phyloP scores from a whole-genome alignment of 768 basidiomycete species.

The Galerina marginata region DNA sequence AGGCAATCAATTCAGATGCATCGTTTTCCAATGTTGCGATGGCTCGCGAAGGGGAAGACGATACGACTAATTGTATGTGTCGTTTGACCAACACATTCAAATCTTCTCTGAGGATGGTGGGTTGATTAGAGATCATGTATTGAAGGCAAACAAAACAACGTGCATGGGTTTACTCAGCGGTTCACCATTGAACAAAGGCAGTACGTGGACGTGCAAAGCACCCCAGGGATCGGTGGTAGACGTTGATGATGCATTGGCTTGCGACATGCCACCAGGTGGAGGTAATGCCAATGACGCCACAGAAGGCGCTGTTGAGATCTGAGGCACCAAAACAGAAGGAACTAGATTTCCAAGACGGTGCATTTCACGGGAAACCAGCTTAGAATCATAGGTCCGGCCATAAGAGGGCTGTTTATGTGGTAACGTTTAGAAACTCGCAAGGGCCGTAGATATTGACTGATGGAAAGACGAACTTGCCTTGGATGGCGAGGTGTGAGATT shows the following conservation, averaged over 20 bases:
- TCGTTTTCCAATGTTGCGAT: slow-evolving; percentile 77
- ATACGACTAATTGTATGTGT: slow-evolving; percentile 77
- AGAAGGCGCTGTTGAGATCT: slow-evolving; percentile 54
- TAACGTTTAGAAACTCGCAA: slow-evolving; percentile 15
- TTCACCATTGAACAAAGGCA: slow-evolving; percentile 93
- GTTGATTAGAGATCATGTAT: slow-evolving; percentile 7
- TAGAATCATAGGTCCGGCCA: slow-evolving; percentile 78
- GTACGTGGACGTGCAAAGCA: slow-evolving; percentile 81
- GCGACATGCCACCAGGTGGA: slow-evolving; percentile 43
- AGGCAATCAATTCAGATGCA: slow-evolving; percentile 79
- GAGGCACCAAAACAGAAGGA: slow-evolving; percentile 57
- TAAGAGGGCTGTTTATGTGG: slow-evolving; percentile 50
- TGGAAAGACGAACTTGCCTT: slow-evolving; percentile 38
- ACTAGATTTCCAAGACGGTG: slow-evolving; percentile 74
- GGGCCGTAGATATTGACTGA: not conserved
- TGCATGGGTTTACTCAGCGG: slow-evolving; percentile 85
- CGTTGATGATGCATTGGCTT: slow-evolving; percentile 44
- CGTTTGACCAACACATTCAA: slow-evolving; percentile 81
- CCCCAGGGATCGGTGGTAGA: slow-evolving; percentile 79
- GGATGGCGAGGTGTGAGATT: slow-evolving; percentile 56
- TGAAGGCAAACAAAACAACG: slow-evolving; percentile 26
- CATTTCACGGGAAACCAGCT: slow-evolving; percentile 85
- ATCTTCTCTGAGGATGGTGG: slow-evolving; percentile 66
- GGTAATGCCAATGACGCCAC: slow-evolving; percentile 51
- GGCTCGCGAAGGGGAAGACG: slow-evolving; percentile 76